A percentile compares a stretch with the other conserved stretches of the same genome.
These are phyloP conservation scores for Neurospora africana DNA, from an alignment of 495 filamentous ascomycete species.

Conservation along the genomic window DNA sequence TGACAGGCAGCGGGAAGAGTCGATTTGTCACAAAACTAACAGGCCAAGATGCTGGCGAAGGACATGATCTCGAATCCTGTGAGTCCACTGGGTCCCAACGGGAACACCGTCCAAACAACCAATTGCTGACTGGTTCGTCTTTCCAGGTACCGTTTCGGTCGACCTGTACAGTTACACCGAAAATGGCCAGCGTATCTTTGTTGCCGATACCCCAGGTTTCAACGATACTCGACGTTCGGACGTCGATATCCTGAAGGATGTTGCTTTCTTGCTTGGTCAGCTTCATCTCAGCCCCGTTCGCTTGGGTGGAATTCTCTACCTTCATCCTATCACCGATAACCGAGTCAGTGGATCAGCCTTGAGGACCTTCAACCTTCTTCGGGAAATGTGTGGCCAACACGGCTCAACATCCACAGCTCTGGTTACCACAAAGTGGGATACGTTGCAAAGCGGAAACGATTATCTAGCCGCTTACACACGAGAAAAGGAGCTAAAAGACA, in stretches of 20 bases:
- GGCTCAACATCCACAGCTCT: background rate
- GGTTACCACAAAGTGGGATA: background rate
- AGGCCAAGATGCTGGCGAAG: constrained; percentile 9
- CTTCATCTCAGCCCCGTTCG: constrained; percentile 5
- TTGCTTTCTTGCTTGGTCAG: constrained; percentile 22
- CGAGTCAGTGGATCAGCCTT: background rate
- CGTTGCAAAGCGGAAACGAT: background rate
- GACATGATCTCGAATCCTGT: too few relatives aligned
- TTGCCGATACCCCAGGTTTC: constrained; percentile 38
- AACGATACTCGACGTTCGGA: constrained; percentile 31
- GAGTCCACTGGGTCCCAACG: too few relatives aligned
- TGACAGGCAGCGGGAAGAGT: constrained; percentile 30
- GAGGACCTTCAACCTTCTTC: background rate
- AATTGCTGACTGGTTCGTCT: too few relatives aligned
- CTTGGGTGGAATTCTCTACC: background rate
- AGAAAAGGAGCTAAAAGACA: background rate
- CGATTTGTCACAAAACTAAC: constrained; percentile 25
- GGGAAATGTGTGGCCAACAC: background rate
- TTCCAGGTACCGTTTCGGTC: constrained; percentile 1
- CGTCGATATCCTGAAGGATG: constrained; percentile 28
- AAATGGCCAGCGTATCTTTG: constrained; percentile 12
- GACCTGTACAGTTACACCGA: constrained; percentile 1
- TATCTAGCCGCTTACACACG: background rate
- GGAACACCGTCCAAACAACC: too few relatives aligned
- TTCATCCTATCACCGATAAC: constrained; percentile 1